These are phyloP conservation scores for Quercus robur DNA, from an alignment of 306 rosid genomes.

Conservation along the genomic window DNA sequence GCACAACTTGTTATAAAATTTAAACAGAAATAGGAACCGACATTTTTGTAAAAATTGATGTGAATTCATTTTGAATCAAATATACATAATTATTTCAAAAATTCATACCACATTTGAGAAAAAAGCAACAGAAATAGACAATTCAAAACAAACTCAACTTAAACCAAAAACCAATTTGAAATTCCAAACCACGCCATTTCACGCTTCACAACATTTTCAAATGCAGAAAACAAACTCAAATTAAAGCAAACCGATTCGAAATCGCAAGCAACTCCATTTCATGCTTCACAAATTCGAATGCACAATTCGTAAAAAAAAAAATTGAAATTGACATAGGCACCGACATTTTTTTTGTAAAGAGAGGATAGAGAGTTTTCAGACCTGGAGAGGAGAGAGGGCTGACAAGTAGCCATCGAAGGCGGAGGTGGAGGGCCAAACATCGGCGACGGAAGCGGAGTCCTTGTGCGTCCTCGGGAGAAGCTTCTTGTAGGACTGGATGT, in stretches of 20 bases:
- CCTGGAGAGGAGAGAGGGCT: constrained; percentile 96
- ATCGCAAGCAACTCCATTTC: background rate
- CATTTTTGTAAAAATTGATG: no score
- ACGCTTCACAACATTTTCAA: no score
- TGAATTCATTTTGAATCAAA: background rate
- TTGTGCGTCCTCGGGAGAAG: constrained; percentile 90
- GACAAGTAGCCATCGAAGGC: constrained; percentile 98
- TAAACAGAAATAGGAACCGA: no score
- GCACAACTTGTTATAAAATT: no score
- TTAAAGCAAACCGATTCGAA: background rate
- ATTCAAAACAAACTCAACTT: background rate
- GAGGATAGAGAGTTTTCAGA: no score
- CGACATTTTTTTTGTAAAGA: background rate
- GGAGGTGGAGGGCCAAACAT: constrained; percentile 99
- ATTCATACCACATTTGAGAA: background rate
- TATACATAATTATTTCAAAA: background rate
- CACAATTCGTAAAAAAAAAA: background rate
- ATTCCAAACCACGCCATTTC: background rate
- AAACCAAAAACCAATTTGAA: background rate
- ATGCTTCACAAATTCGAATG: background rate
- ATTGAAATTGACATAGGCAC: background rate
- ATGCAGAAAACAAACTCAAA: background rate
- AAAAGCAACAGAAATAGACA: background rate
- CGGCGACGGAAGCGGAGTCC: constrained; percentile 92
- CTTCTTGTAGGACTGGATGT: constrained; percentile 92